Evolutionary conservation across 495 filamentous ascomycete genomes (phyloP).

Genomic region (Penicillium parvum): DNA sequence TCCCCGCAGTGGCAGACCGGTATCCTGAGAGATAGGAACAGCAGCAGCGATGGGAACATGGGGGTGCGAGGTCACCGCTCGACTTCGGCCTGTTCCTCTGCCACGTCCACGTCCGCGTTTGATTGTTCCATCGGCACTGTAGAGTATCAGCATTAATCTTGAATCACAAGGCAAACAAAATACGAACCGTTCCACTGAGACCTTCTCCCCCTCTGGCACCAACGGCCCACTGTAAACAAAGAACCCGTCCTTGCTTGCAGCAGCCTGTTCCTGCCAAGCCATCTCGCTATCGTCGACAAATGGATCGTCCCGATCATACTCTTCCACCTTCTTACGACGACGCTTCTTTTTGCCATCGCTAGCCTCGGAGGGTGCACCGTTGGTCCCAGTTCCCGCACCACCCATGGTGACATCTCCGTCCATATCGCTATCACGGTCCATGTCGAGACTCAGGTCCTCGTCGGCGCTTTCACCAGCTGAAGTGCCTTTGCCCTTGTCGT

Average conservation of each 20-base stretch:
- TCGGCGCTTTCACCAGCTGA: slow-evolving; percentile 68
- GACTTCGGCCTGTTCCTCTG: slow-evolving; percentile 50
- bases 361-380: slow-evolving; percentile 46
- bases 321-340: slow-evolving; percentile 83
- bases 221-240: slow-evolving; percentile 85
- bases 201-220: slow-evolving; percentile 82
- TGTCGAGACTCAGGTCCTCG: slow-evolving; percentile 42
- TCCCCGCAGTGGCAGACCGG: slow-evolving; percentile 55
- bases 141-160: neutral
- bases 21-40: slow-evolving; percentile 43
- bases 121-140: slow-evolving; percentile 68
- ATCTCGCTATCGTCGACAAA: slow-evolving; percentile 97
- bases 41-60: slow-evolving; percentile 40
- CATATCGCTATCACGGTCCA: slow-evolving; percentile 50
- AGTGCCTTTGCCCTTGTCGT: slow-evolving; percentile 44
- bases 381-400: slow-evolving; percentile 44
- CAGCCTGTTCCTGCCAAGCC: slow-evolving; percentile 93
- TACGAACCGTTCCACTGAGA: slow-evolving; percentile 68
- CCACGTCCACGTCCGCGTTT: slow-evolving; percentile 75
- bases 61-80: slow-evolving; percentile 33
- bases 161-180: neutral
- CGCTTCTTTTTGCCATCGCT: slow-evolving; percentile 58
- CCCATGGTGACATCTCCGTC: slow-evolving; percentile 76
- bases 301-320: slow-evolving; percentile 93
- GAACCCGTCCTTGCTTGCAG: slow-evolving; percentile 87